Evolutionary conservation across 2,329 filamentous ascomycete genomes (phyloP).

Genomic region (Dactylellina leptospora): DNA sequence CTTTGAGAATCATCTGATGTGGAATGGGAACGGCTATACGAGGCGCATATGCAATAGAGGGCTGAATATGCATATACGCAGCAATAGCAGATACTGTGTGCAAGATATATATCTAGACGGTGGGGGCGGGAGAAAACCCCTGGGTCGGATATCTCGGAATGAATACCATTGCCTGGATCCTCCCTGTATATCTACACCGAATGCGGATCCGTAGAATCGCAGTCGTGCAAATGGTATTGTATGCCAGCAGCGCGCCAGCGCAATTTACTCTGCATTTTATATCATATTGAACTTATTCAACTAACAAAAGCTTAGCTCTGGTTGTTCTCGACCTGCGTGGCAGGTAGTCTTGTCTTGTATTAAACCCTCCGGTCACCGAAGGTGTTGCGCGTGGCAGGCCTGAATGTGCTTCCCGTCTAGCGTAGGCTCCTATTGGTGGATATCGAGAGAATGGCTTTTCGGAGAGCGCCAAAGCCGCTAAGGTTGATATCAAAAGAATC

Average conservation of each 20-base stretch:
- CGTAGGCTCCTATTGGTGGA: background rate
- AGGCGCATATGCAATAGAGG: background rate
- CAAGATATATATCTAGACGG: background rate
- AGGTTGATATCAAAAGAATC: background rate
- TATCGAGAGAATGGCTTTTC: background rate
- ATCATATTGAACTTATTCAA: background rate
- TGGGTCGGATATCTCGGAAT: background rate
- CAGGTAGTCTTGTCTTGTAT: too few species aligned
- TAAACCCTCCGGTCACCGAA: too few species aligned
- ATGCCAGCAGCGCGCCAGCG: background rate
- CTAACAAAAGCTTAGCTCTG: background rate
- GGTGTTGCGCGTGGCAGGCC: background rate
- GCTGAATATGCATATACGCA: background rate
- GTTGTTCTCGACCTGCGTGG: background rate
- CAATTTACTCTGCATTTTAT: slow-evolving; percentile 1
- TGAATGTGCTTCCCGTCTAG: background rate
- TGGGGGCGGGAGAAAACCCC: background rate
- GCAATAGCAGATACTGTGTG: too few species aligned
- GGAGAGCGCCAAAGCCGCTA: slow-evolving; percentile 7
- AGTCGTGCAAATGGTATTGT: background rate
- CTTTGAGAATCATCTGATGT: background rate
- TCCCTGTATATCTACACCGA: background rate
- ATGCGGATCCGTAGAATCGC: background rate
- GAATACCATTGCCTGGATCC: background rate
- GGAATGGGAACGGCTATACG: background rate